Conservation (phyloP, 768 basidiomycete genomes). For the Serendipita vermifera region DNA sequence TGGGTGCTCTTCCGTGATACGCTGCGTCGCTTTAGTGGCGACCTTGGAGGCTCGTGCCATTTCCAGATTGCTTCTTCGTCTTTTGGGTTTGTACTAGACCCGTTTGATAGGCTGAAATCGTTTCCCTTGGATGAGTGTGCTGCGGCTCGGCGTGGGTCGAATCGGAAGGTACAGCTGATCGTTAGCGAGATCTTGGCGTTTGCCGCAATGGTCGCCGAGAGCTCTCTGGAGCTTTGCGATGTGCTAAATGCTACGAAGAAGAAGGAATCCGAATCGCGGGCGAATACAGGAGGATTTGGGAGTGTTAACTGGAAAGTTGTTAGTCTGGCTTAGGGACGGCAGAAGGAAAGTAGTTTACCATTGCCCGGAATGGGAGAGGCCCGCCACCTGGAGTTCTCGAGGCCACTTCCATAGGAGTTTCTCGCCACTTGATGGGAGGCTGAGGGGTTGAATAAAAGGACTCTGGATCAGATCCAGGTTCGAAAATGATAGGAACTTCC, state of each 20-base stretch:
- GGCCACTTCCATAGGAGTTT: neutral
- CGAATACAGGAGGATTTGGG: neutral
- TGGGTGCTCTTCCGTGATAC: neutral
- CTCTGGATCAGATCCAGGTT: neutral
- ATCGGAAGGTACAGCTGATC: neutral
- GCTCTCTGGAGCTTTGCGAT: neutral
- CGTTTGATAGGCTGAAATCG: neutral
- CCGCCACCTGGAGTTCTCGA: neutral
- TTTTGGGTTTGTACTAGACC: neutral
- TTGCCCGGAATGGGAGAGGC: neutral
- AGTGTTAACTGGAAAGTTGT: neutral
- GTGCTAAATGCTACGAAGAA: neutral
- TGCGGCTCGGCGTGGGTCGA: neutral
- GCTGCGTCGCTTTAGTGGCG: neutral
- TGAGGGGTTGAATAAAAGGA: conserved; percentile 1
- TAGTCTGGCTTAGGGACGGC: too few species aligned
- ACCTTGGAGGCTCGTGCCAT: neutral
- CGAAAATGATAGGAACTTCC: conserved; percentile 1
- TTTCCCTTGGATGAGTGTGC: neutral
- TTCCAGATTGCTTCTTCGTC: neutral
- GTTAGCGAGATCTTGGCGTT: neutral
- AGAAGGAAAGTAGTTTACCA: too few species aligned
- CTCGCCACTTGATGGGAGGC: conserved; percentile 1
- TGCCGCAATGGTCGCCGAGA: neutral
- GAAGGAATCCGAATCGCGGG: neutral